A percentile compares a stretch with the other conserved stretches of the same genome.
Evolutionary conservation across 2,329 filamentous ascomycete genomes (phyloP).

Genomic region (Biscogniauxia marginata): DNA sequence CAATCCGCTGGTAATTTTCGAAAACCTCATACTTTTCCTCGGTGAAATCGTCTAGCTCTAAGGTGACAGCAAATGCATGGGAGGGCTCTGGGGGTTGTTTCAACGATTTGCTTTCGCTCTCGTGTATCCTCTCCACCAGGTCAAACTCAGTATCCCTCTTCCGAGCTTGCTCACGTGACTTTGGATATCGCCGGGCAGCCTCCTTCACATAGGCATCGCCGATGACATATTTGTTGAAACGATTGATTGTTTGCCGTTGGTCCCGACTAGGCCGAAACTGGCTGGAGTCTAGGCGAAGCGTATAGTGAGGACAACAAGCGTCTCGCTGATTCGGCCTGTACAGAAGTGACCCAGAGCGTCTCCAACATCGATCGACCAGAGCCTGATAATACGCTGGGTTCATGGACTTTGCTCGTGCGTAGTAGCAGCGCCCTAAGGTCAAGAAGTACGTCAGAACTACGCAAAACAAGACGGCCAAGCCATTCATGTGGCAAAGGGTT

Average conservation of each 20-base stretch:
- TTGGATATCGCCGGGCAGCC: slow-evolving; percentile 62
- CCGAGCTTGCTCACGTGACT: slow-evolving; percentile 63
- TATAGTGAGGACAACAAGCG: slow-evolving; percentile 92
- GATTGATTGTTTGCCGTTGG: slow-evolving; percentile 73
- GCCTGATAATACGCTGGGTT: slow-evolving; percentile 67
- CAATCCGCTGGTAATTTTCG: slow-evolving; percentile 70
- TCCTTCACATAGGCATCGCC: slow-evolving; percentile 67
- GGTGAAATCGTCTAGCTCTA: slow-evolving; percentile 69
- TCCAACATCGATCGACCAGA: slow-evolving; percentile 74
- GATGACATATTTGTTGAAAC: slow-evolving; percentile 70
- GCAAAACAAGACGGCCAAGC: slow-evolving; percentile 22
- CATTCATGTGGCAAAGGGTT: slow-evolving; percentile 13
- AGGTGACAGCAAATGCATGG: slow-evolving; percentile 65
- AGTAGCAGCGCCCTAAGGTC: slow-evolving; percentile 68
- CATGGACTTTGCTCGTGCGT: slow-evolving; percentile 60
- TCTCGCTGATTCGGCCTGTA: slow-evolving; percentile 76
- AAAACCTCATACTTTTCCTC: slow-evolving; percentile 74
- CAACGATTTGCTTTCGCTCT: slow-evolving; percentile 57
- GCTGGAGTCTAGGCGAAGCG: slow-evolving; percentile 67
- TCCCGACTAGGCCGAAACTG: slow-evolving; percentile 66
- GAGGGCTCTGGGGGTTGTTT: slow-evolving; percentile 61
- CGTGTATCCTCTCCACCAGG: slow-evolving; percentile 65
- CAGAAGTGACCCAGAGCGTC: slow-evolving; percentile 67
- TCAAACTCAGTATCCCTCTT: slow-evolving; percentile 67
- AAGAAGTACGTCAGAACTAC: slow-evolving; percentile 26